A percentile compares a stretch with the other conserved stretches of the same genome.
Conservation (phyloP, 2,329 filamentous ascomycete species). For the Cercospora sp. region DNA sequence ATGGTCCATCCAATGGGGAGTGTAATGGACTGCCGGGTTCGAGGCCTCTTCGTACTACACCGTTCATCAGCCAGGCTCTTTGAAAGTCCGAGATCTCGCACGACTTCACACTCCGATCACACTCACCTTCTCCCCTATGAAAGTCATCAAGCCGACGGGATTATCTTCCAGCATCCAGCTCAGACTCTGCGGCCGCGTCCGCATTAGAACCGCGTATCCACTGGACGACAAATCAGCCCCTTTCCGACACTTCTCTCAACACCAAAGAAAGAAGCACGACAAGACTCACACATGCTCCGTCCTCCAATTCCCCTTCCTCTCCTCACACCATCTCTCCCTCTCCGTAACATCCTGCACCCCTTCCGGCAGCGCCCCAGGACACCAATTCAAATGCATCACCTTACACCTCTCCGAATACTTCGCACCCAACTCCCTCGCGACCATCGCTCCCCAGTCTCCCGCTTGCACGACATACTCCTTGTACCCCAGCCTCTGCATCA, state of each 20-base stretch:
- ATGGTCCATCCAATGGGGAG: constrained; percentile 37
- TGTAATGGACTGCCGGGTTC: constrained; percentile 39
- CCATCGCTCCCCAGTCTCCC: constrained; percentile 47
- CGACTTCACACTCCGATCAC: not conserved
- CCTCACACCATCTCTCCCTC: constrained; percentile 39
- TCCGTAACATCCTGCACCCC: constrained; percentile 34
- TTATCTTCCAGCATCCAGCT: constrained; percentile 47
- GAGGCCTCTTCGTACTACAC: constrained; percentile 41
- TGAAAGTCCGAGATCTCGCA: not conserved
- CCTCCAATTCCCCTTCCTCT: constrained; percentile 40
- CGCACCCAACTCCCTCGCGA: constrained; percentile 43
- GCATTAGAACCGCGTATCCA: constrained; percentile 47
- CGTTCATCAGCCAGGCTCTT: not conserved
- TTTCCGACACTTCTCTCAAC: not conserved
- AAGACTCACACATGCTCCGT: constrained; percentile 35
- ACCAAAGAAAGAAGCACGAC: not conserved
- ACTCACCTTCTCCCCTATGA: constrained; percentile 45
- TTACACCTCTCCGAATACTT: constrained; percentile 41
- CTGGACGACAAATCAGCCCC: constrained; percentile 24
- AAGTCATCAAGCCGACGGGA: constrained; percentile 48
- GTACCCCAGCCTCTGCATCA: constrained; percentile 47
- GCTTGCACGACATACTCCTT: constrained; percentile 42
- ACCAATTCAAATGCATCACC: constrained; percentile 47
- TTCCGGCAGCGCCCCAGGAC: constrained; percentile 41
- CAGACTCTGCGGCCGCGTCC: constrained; percentile 47